A percentile compares a stretch with the other conserved stretches of the same genome.
Evolutionary conservation across 805 yeast species (phyloP).

Genomic region (Cyberlindnera lachancei): DNA sequence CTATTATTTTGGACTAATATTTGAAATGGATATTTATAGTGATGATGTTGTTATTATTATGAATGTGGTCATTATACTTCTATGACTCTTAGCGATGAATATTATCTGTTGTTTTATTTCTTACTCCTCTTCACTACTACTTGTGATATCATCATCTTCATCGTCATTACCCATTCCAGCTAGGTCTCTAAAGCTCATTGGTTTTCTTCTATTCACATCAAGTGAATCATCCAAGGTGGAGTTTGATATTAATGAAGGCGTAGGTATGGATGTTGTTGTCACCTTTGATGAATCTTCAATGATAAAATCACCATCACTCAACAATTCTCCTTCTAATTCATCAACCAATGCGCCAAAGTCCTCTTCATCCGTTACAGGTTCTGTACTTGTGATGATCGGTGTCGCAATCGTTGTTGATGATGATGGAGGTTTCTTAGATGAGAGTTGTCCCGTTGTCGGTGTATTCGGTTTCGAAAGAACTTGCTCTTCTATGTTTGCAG

Average conservation of each 20-base stretch:
- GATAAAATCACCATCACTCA: constrained; percentile 3
- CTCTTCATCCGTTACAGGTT: constrained; percentile 9
- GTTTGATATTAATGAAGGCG: no score
- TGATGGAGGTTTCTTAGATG: constrained; percentile 16
- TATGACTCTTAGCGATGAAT: no score
- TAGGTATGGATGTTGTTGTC: constrained; percentile 1
- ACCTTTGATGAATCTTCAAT: constrained; percentile 4
- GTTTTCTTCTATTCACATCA: constrained; percentile 7
- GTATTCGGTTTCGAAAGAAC: no score
- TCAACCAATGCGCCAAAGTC: constrained; percentile 19
- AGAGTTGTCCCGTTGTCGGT: constrained; percentile 1
- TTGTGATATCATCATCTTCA: constrained; percentile 21
- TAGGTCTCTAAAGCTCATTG: constrained; percentile 19
- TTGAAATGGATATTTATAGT: no score
- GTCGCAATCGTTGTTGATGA: constrained; percentile 8
- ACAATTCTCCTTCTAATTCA: constrained; percentile 19
- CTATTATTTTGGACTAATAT: no score
- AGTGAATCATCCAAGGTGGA: constrained; percentile 1
- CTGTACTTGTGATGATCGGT: constrained; percentile 8
- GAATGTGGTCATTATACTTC: no score
- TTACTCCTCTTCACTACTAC: constrained; percentile 22
- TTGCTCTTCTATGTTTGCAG: no score
- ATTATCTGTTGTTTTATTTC: no score
- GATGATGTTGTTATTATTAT: no score
- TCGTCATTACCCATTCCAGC: constrained; percentile 14